Percentiles rank a stretch among this genome's conserved stretches.
These are phyloP conservation scores for Candida endomychidarum DNA, from an alignment of 805 yeast species.

Conservation along the genomic window DNA sequence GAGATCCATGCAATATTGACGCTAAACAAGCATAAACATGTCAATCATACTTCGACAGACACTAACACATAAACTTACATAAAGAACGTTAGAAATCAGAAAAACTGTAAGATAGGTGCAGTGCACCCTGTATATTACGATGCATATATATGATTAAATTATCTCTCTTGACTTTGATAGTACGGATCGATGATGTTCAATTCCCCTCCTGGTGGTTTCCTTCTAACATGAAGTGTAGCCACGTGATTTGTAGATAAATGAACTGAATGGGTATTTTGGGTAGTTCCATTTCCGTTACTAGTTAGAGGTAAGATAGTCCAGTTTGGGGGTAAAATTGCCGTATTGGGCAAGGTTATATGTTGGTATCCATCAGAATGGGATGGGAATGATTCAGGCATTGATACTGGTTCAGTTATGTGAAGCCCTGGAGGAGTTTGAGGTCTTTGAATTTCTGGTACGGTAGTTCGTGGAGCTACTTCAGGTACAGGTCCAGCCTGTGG, in stretches of 20 bases:
- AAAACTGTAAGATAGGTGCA: conserved; percentile 1
- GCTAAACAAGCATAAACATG: too few relatives aligned
- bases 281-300: conserved; percentile 8
- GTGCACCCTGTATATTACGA: conserved; percentile 5
- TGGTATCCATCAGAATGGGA: conserved; percentile 13
- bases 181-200: conserved; percentile 15
- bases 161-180: not conserved
- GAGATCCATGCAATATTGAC: too few relatives aligned
- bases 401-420: too few relatives aligned
- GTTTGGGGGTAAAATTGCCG: conserved; percentile 30
- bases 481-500: too few relatives aligned
- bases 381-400: not conserved
- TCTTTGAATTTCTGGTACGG: too few relatives aligned
- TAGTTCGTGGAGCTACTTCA: too few relatives aligned
- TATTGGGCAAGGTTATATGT: conserved; percentile 25
- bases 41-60: too few relatives aligned
- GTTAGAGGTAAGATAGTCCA: conserved; percentile 24
- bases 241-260: conserved; percentile 18
- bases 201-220: conserved; percentile 13
- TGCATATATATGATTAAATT: not conserved
- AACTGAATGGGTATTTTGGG: conserved; percentile 17
- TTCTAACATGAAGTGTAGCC: conserved; percentile 18
- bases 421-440: too few relatives aligned
- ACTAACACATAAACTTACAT: too few relatives aligned
- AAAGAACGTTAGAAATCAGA: not conserved